Evolutionary conservation across 2,329 filamentous ascomycete species (phyloP), one percentile per base, ranked within the genome.

Genomic region (Botryotinia convoluta): DNA sequence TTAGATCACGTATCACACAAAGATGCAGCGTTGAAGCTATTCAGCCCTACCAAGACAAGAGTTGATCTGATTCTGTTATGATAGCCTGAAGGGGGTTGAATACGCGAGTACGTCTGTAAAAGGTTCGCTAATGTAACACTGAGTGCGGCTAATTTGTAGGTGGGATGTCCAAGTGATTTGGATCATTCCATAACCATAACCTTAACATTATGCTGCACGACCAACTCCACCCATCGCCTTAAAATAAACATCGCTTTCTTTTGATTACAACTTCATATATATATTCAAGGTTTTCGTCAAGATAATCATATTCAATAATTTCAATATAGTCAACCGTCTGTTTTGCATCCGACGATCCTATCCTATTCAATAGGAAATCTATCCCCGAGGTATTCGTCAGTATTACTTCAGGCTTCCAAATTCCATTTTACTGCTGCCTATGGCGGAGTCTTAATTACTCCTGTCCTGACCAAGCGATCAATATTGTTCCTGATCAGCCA

Each of bases 331-430:
- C 8, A n/a, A 57, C 29, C 18, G 16, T 57, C 65, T 68, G 39
- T 26, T 26, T 57, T 68, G 48, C 18, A 57, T 57, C 10, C 37
- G 65, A 42, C 48, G n/a, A 32, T 42, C 65, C 48, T 32, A 32
- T 42, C 65, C 65, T 42, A 29, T 57, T 57, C 35, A 32, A 57
- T 57, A 57, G 37, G 26, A 68, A 9, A 57, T 68, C 3, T 42
- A 6, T 22, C 12, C 18, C 32, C 48, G 32, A 68, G 48, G n/a
- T 26, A 45, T 12, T 57, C 45, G 35, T 57, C 69, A 54, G 44
- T 71, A 29, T 57, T 37, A 71, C 60, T 64, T 71, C 69, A 71
- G 69, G 69, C 69, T 71, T 54, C 69, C 69, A 48, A 71, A 71
- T 64, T 71, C 35, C n/a, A 42, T 65, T 71, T 65, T 71, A 45